Base-by-base conservation (phyloP, 345 rosid genomes). In the Kernera saxatilis region DNA sequence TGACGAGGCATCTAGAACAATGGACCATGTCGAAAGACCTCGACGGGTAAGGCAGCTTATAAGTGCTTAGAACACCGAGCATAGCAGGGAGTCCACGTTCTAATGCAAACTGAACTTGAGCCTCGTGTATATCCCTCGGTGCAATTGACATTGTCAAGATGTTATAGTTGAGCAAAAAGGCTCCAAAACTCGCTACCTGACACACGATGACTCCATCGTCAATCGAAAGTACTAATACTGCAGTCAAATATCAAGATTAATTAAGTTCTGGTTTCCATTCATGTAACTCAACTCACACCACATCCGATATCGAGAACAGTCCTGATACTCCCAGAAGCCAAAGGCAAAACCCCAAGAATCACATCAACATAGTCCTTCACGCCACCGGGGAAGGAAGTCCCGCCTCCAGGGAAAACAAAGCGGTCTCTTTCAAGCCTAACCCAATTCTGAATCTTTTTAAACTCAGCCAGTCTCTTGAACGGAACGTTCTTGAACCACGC, bases 181-280 rank as follows among this genome's bases (percentile, higher is more conserved):
- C 93, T 66, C 90, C 96, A 59, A 84, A 88, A 71, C 93, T 90
- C 32, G 90, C 96, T 77, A 90, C 96, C 93, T 87, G 71, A 65
- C 7, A 45, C 32, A 25, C 2, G 17, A 18, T 17, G 4, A 44
- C 32, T 53, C 52, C 33, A 71, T 61, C 9, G n/a, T 21, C 23
- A 25, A 18, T 9, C 17, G 0, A 44, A 26, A 46, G 49, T 48
- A 35, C 35, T 45, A 32, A 10, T 22, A 39, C 41, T 17, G 66
- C 45, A 21, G 56, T 17, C 8, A 33, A 13, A 49, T 37, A 30
- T 57, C 49, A 63, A 63, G 39, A 41, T 52, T 32, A 43, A 15
- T 32, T 35, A 52, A 53, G 39, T 72, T 32, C 12, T 19, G 21
- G 57, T 57, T 14, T 51, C 75, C 1, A 62, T 15, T 57, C 23